Evolutionary conservation across 2,329 filamentous ascomycete genomes (phyloP).

Genomic region (Lachnellula willkommii): DNA sequence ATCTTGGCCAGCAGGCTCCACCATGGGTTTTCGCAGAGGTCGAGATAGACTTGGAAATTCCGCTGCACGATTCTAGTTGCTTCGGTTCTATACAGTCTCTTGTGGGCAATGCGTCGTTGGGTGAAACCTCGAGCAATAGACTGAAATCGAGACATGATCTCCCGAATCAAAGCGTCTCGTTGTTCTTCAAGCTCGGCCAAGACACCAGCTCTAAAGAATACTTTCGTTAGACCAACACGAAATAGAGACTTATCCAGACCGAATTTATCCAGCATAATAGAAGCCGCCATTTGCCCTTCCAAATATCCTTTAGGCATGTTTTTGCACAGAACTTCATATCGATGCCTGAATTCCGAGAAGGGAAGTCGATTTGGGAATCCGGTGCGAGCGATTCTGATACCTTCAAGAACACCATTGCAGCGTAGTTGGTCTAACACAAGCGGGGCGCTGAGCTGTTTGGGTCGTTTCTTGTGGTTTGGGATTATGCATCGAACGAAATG

Average conservation of each 20-base stretch:
- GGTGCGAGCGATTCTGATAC: slow-evolving; percentile 92
- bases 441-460: slow-evolving; percentile 85
- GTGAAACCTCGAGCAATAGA: slow-evolving; percentile 86
- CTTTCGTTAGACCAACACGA: slow-evolving; percentile 90
- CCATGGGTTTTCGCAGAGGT: slow-evolving; percentile 91
- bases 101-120: slow-evolving; percentile 82
- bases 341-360: slow-evolving; percentile 89
- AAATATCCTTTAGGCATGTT: slow-evolving; percentile 86
- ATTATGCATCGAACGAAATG: slow-evolving; percentile 98
- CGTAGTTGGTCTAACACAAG: slow-evolving; percentile 96
- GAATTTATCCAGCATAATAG: slow-evolving; percentile 83
- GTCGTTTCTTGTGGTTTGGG: slow-evolving; percentile 94
- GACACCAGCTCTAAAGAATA: slow-evolving; percentile 95
- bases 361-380: slow-evolving; percentile 91
- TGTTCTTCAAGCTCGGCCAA: slow-evolving; percentile 95
- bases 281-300: slow-evolving; percentile 80
- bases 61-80: slow-evolving; percentile 90
- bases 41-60: slow-evolving; percentile 88
- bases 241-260: slow-evolving; percentile 81
- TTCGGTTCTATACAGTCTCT: slow-evolving; percentile 89
- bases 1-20: slow-evolving; percentile 94
- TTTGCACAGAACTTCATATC: slow-evolving; percentile 89
- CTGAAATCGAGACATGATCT: slow-evolving; percentile 92
- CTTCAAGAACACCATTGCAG: slow-evolving; percentile 98
- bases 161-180: slow-evolving; percentile 83